Percentiles rank a stretch among this genome's conserved stretches.
phyloP scores from a whole-genome alignment of 495 filamentous ascomycete species.

The Copromyces sp. region DNA sequence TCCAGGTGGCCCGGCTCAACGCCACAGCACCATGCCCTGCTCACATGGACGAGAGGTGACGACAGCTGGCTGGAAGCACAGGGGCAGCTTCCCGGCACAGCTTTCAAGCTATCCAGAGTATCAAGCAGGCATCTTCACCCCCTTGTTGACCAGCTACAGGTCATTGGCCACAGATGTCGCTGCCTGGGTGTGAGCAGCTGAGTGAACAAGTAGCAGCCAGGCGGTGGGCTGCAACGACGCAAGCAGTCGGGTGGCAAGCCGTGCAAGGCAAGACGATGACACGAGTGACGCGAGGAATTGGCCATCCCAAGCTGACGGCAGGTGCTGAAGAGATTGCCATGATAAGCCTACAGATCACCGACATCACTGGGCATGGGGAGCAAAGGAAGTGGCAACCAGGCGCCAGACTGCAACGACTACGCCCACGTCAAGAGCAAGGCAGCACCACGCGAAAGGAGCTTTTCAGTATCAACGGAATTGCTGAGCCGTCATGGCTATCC shows the following conservation, averaged over 20 bases:
- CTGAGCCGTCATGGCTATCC: not conserved
- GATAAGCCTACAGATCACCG: too few relatives aligned
- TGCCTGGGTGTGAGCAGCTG: not conserved
- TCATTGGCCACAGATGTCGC: not conserved
- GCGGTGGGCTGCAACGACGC: too few relatives aligned
- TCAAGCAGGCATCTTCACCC: not conserved
- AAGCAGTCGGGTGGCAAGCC: too few relatives aligned
- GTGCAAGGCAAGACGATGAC: too few relatives aligned
- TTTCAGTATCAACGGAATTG: not conserved
- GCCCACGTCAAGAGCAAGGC: not conserved
- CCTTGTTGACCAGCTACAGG: not conserved
- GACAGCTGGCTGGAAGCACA: not conserved
- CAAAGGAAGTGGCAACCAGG: not conserved
- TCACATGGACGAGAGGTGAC: not conserved
- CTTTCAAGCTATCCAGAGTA: not conserved
- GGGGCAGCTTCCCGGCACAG: not conserved
- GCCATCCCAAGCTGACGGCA: too few relatives aligned
- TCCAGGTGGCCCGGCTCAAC: not conserved
- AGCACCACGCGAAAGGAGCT: not conserved
- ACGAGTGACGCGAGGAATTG: too few relatives aligned
- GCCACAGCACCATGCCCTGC: not conserved
- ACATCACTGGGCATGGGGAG: not conserved
- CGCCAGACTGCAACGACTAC: not conserved
- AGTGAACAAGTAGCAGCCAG: too few relatives aligned
- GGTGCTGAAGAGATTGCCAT: too few relatives aligned